phyloP scores from a whole-genome alignment of 208 protist species.

The Leishmania tarentolae region DNA sequence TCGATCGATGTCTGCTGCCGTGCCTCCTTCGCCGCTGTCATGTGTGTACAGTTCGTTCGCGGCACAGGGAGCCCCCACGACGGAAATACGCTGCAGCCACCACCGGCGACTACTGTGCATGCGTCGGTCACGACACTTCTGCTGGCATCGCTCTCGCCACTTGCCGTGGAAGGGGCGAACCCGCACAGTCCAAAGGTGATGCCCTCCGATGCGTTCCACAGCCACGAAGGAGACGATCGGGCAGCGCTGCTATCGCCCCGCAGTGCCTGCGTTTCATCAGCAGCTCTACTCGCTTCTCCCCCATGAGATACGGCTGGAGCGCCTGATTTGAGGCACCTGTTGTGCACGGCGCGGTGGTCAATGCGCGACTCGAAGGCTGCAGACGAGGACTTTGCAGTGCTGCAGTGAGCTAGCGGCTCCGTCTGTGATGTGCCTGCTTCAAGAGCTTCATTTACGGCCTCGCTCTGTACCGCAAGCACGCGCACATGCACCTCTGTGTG shows the following conservation, averaged over 20 bases:
- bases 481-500: not conserved
- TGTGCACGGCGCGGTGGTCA: not conserved
- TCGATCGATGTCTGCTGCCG: not conserved
- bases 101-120: not conserved
- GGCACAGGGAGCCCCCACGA: conserved; percentile 14
- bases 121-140: not conserved
- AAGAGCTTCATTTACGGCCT: not conserved
- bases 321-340: not conserved
- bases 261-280: not conserved
- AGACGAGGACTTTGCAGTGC: conserved; percentile 5
- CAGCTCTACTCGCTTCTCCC: not conserved
- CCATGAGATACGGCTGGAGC: not conserved
- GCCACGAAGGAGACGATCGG: not conserved
- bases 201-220: not conserved
- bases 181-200: not conserved
- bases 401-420: conserved; percentile 6
- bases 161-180: too few species aligned
- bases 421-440: conserved; percentile 6
- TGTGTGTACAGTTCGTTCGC: conserved; percentile 19
- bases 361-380: not conserved
- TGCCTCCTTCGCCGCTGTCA: conserved; percentile 10
- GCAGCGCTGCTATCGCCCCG: not conserved
- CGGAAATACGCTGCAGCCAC: not conserved
- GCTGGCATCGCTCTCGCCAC: not conserved
- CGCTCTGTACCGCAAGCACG: not conserved